phyloP scores from a whole-genome alignment of 352 stramenopile genomes.

The Phytophthora pini region DNA sequence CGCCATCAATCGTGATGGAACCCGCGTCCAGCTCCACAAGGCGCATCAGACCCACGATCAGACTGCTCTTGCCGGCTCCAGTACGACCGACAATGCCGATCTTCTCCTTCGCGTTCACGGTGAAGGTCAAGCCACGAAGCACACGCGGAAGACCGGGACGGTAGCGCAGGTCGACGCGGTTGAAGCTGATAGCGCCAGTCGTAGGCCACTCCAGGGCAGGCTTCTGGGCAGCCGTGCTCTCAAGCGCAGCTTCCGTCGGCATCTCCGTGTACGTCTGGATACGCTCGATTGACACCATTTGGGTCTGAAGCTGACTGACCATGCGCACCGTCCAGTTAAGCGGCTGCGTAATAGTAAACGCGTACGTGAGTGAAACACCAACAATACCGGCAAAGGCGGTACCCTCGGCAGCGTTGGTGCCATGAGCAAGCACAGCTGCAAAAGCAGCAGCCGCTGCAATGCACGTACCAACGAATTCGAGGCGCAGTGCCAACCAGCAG shows the following conservation, averaged over 20 bases:
- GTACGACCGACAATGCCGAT: slow-evolving; percentile 66
- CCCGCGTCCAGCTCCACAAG: slow-evolving; percentile 49
- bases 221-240: slow-evolving; percentile 14
- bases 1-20: slow-evolving; percentile 84
- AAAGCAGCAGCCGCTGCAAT: slow-evolving; percentile 66
- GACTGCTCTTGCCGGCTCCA: slow-evolving; percentile 49
- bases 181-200: slow-evolving; percentile 46
- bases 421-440: slow-evolving; percentile 80
- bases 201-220: slow-evolving; percentile 42
- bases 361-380: slow-evolving; percentile 41
- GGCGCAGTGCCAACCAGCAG: slow-evolving; percentile 18
- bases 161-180: slow-evolving; percentile 53
- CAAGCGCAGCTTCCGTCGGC: slow-evolving; percentile 17
- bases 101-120: slow-evolving; percentile 83
- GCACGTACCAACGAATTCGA: slow-evolving; percentile 25
- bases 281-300: slow-evolving; percentile 26
- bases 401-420: slow-evolving; percentile 46
- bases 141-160: slow-evolving; percentile 51
- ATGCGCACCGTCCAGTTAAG: slow-evolving; percentile 25
- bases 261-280: slow-evolving; percentile 26
- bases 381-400: slow-evolving; percentile 34
- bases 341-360: slow-evolving; percentile 18
- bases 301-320: slow-evolving; percentile 23
- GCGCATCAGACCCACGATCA: slow-evolving; percentile 52
- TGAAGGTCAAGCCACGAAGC: slow-evolving; percentile 42